These are phyloP conservation scores for Powellomyces hirtus DNA, from an alignment of 192 early-diverging fungal genomes.

Conservation along the genomic window DNA sequence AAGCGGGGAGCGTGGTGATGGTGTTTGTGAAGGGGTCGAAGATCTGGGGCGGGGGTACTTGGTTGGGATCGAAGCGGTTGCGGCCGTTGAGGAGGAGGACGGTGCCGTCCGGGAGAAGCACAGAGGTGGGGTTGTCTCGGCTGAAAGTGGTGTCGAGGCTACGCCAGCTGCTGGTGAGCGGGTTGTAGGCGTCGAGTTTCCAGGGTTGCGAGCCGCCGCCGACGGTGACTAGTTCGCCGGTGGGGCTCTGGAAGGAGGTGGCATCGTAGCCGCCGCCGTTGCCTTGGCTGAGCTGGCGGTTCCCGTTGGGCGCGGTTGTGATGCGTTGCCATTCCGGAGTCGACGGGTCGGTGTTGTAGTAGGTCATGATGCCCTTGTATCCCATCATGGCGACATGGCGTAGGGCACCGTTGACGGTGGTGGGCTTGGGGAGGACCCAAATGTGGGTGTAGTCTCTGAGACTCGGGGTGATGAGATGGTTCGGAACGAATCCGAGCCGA, in stretches of 20 bases:
- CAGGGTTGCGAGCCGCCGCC: slow-evolving; percentile 15
- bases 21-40: slow-evolving; percentile 7
- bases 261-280: not conserved
- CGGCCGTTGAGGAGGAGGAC: slow-evolving; percentile 6
- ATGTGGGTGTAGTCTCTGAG: slow-evolving; percentile 17
- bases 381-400: slow-evolving; percentile 17
- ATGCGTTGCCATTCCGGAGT: not conserved
- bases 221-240: slow-evolving; percentile 3
- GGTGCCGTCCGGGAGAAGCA: slow-evolving; percentile 5
- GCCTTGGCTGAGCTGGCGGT: not conserved
- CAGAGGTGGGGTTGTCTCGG: slow-evolving; percentile 6
- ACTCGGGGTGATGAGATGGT: slow-evolving; percentile 8
- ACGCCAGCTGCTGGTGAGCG: not conserved
- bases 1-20: not conserved
- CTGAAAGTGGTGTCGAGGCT: slow-evolving; percentile 1
- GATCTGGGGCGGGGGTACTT: slow-evolving; percentile 3
- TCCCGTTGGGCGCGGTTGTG: not conserved
- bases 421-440: slow-evolving; percentile 5
- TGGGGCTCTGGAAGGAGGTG: slow-evolving; percentile 6
- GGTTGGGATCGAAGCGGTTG: slow-evolving; percentile 8
- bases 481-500: not conserved
- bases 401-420: not conserved
- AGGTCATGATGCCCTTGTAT: not conserved
- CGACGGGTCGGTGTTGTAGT: slow-evolving; percentile 2
- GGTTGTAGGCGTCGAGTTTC: slow-evolving; percentile 5